Base-by-base conservation (phyloP, 176 grass and related monocot genomes). In the Rhynchospora breviuscula region DNA sequence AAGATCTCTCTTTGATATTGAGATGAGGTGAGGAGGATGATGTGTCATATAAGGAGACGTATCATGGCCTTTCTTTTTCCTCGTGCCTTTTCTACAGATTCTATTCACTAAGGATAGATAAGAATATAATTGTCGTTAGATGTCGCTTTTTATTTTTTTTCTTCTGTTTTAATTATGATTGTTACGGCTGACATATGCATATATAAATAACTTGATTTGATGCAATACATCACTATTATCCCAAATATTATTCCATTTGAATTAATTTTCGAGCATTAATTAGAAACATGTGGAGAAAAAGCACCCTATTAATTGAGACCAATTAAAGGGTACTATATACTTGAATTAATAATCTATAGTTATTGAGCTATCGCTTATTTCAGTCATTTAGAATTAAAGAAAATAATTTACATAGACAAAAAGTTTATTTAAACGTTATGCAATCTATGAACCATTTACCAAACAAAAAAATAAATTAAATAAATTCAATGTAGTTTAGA, bases 41-140 rank as follows among this genome's bases (percentile, higher is more conserved):
- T 8, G 46, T 73, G n/a, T 43, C 66, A 40, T 74, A 49, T 51
- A 74, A 13, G 6, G 46, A 47, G 69, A 74, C 11, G 69, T 49
- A 74, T 74, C 45, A 74, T 74, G 10, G 0, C 45, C 45, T 49
- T 52, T 75, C 21, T 26, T 75, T 19, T 75, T 4, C 10, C 10
- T 12, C 21, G 0, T 75, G 70, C 46, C 70, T 26, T 75, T 74
- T 40, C 51, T 52, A 75, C 1, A 75, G 46, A 74, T 74, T 74
- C 46, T 74, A 74, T 67, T 74, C 70, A 74, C 70, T 51, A 74
- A 3, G 70, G 70, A 74, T 74, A 74, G 69, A 73, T 23, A 7
- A 49, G 69, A 73, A 73, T 73, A 73, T 47, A 45, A 44, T 48
- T 9, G 35, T 40, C 35, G 35, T 40, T 40, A 40, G 3, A 40